phyloP scores from a whole-genome alignment of 768 basidiomycete genomes.

The Russula sp. region DNA sequence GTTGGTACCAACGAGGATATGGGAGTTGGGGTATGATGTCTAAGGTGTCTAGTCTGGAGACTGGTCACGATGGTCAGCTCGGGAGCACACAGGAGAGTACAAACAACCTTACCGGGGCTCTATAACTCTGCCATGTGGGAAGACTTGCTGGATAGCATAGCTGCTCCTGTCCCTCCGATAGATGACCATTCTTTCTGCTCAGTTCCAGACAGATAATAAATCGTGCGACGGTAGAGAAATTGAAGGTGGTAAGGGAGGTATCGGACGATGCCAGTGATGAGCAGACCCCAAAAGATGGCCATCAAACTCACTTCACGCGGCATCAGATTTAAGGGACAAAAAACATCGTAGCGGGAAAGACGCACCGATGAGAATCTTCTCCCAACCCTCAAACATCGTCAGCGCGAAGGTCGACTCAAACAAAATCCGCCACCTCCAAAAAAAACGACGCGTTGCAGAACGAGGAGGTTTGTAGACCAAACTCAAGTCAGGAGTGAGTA shows the following conservation, averaged over 20 bases:
- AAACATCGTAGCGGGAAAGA: not conserved
- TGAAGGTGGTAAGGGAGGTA: conserved; percentile 59
- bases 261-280: conserved; percentile 51
- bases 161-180: not conserved
- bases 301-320: conserved; percentile 32
- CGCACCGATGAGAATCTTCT: conserved; percentile 59
- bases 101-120: not conserved
- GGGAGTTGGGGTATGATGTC: not conserved
- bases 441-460: conserved; percentile 29
- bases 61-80: not conserved
- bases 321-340: conserved; percentile 20
- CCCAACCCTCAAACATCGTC: conserved; percentile 65
- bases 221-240: conserved; percentile 50
- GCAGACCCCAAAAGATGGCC: conserved; percentile 40
- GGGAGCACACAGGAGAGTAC: too few relatives aligned
- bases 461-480: conserved; percentile 35
- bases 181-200: conserved; percentile 34
- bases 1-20: not conserved
- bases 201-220: conserved; percentile 63
- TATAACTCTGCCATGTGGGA: conserved; percentile 16
- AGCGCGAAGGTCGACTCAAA: conserved; percentile 60
- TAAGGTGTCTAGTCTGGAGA: not conserved
- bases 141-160: conserved; percentile 12
- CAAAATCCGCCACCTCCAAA: conserved; percentile 56
- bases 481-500: conserved; percentile 32